Base-by-base conservation (phyloP, 2,329 filamentous ascomycete genomes). In the Juglanconis sp. region DNA sequence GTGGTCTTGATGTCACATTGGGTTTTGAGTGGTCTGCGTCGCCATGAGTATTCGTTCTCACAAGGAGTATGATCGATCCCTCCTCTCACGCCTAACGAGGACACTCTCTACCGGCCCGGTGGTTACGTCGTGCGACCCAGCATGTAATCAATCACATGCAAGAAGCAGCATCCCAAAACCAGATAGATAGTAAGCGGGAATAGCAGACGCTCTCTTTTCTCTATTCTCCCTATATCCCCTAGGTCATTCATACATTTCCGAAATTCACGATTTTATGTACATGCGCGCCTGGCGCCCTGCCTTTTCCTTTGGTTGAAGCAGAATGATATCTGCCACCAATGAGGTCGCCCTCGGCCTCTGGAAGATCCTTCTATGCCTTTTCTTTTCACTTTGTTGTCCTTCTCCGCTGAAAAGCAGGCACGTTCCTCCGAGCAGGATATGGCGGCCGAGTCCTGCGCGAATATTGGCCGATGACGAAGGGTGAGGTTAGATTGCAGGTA, bases 181-280 rank as follows among this genome's bases (percentile, higher is more conserved):
- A 9, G 24, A 53, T 24, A 24, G 24, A 24, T 24, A 24, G 24
- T 17, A 31, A 35, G 7, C 42, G 40, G 40, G 9, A 47, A 47
- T 47, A 30, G 40, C 53, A 38, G 31, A 44, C 53, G 53, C 40
- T 55, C 31, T 47, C 31, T 47, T 55, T 13, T 55, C 40, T 55
- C 30, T 47, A 35, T 55, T 46, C 17, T 47, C 40, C 53, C 9
- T 24, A 36, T 46, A 13, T 35, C 40, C n/a, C 31, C 40, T 40
- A 13, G 7, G 5, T 24, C 17, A 11, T 8, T 17, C 42, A 30
- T 38, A 47, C 32, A 55, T 40, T 24, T 9, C 52, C 53, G 15
- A n/a, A 55, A 47, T 34, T 17, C 44, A 46, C 17, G 10, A 30
- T 38, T 55, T 56, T 56, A 56, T 56, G 53, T 56, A 48, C 53